Conservation (phyloP, 2,329 filamentous ascomycete species). For the Exophiala xenobiotica region DNA sequence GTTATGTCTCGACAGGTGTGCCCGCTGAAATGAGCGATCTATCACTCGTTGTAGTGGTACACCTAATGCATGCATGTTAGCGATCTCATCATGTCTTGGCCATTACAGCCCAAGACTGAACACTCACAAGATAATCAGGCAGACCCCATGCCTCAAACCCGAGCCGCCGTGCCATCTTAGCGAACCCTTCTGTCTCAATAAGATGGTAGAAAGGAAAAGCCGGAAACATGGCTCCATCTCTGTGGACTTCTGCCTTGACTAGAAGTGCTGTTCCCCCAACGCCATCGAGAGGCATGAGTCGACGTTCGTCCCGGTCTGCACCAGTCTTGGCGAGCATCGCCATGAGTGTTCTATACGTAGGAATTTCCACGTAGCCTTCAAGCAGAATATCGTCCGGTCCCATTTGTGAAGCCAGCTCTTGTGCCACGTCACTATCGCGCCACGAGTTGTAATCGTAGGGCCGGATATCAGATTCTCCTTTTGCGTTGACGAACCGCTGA, state of each 20-base stretch:
- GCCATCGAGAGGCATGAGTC: slow-evolving; percentile 78
- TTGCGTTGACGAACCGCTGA: slow-evolving; percentile 77
- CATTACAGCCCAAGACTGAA: not conserved
- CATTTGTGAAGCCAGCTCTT: slow-evolving; percentile 74
- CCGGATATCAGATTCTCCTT: slow-evolving; percentile 68
- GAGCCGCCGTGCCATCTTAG: slow-evolving; percentile 89
- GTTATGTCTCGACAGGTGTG: not conserved
- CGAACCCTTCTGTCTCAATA: slow-evolving; percentile 97
- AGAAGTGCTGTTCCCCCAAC: slow-evolving; percentile 90
- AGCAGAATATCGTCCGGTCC: slow-evolving; percentile 87
- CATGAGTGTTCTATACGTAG: slow-evolving; percentile 90
- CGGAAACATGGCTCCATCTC: slow-evolving; percentile 98
- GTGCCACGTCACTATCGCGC: slow-evolving; percentile 82
- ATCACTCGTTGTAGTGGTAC: slow-evolving; percentile 32
- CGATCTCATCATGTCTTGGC: not conserved
- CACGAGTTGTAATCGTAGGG: slow-evolving; percentile 98
- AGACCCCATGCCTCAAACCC: slow-evolving; percentile 85
- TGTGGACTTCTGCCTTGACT: slow-evolving; percentile 94
- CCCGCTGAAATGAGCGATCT: not conserved
- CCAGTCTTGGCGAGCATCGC: slow-evolving; percentile 68
- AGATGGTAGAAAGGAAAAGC: slow-evolving; percentile 94
- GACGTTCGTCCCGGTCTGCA: slow-evolving; percentile 56
- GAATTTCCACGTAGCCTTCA: slow-evolving; percentile 89
- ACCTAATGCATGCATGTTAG: slow-evolving; percentile 21
- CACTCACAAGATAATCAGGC: slow-evolving; percentile 89